Conservation (phyloP, 164 flowering plant species). For the Vitis rupestris region DNA sequence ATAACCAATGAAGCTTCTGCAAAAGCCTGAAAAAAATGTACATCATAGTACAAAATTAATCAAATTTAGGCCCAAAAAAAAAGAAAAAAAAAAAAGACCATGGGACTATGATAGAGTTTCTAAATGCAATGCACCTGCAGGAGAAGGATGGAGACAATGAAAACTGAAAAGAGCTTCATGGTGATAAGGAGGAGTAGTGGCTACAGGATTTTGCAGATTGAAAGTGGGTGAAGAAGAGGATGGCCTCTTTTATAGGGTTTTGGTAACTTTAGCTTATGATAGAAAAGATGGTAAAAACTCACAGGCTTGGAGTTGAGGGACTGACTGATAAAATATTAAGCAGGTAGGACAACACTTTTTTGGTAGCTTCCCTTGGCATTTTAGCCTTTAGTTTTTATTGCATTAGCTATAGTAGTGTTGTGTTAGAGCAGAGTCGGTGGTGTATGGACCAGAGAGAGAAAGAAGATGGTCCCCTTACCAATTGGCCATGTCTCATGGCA, state of each 20-base stretch:
- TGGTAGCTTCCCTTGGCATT: conserved; percentile 10
- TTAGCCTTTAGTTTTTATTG: neutral
- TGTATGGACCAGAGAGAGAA: conserved; percentile 6
- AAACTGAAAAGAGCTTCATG: conserved; percentile 21
- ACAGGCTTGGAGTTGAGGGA: conserved; percentile 1
- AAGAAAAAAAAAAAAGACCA: neutral
- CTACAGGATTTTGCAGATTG: neutral
- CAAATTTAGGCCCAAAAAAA: no score
- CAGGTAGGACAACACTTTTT: neutral
- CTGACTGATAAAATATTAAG: neutral
- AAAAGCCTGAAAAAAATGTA: conserved; percentile 21
- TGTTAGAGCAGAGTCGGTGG: neutral
- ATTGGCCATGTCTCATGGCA: no score
- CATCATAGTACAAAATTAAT: neutral
- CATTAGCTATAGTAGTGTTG: neutral
- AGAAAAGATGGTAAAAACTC: neutral
- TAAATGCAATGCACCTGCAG: conserved; percentile 22
- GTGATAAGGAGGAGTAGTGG: neutral
- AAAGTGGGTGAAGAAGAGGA: neutral
- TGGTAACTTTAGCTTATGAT: no score
- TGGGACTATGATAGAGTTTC: no score
- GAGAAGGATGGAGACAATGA: conserved; percentile 17
- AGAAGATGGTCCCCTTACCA: neutral
- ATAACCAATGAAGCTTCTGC: conserved; percentile 12
- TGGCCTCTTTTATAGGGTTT: neutral